Percentiles rank a stretch among this genome's conserved stretches.
Conservation (phyloP, 306 rosid genomes). For the Quercus dentata region DNA sequence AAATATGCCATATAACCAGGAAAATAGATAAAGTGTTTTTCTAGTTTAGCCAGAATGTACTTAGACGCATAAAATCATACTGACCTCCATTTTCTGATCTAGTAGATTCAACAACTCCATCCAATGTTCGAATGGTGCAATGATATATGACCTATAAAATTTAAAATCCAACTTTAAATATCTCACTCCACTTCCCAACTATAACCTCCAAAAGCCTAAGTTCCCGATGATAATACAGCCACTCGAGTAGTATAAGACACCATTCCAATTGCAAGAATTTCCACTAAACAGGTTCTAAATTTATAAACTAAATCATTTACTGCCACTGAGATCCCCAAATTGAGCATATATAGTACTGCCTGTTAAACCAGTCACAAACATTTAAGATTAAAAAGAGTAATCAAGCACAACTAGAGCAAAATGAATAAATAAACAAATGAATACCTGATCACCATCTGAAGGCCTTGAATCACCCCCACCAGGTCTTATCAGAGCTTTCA, state of each 20-base stretch:
- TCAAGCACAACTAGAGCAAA: neutral
- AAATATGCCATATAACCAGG: neutral
- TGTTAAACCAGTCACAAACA: neutral
- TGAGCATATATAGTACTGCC: neutral
- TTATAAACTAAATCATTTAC: neutral
- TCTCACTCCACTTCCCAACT: neutral
- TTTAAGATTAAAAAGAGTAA: neutral
- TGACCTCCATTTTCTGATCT: conserved; percentile 76
- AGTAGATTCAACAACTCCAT: conserved; percentile 82
- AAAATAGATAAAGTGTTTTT: neutral
- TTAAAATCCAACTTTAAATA: neutral
- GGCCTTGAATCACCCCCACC: conserved; percentile 83
- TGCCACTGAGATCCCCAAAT: neutral
- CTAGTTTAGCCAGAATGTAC: neutral
- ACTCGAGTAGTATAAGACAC: neutral
- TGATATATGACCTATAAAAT: conserved; percentile 77
- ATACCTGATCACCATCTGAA: conserved; percentile 80
- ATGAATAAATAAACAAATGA: neutral
- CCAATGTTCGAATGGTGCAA: conserved; percentile 73
- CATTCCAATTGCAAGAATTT: conserved; percentile 4
- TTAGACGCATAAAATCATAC: conserved; percentile 21
- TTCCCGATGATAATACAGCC: conserved; percentile 15
- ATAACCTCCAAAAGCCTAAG: neutral
- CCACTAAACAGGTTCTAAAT: neutral
- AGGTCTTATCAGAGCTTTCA: conserved; percentile 87